Evolutionary conservation across 208 protist species (phyloP), one percentile per base, ranked within the genome.

Genomic region (Leishmania braziliensis): DNA sequence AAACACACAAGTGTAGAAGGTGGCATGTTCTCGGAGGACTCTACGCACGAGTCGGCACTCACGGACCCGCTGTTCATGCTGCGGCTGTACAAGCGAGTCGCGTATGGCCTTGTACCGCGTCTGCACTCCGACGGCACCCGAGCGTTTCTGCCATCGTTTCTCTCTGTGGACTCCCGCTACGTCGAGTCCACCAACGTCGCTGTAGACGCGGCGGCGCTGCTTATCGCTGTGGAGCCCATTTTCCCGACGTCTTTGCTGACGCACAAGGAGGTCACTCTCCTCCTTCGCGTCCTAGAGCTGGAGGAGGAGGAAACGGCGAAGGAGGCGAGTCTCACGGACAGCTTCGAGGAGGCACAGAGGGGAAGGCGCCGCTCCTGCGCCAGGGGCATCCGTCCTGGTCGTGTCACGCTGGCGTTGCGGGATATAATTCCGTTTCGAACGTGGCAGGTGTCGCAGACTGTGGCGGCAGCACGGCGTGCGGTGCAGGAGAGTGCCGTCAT

Each of bases 11-110:
- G 68, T 46, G 33, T 53, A 33, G 46, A n/a, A 8, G 68, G 5
- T 46, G 39, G 68, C 10, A 77, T 77, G 77, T 56, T 82, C 39
- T 71, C 70, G n/a, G 39, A 48, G 9, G 71, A 72, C 50, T 36
- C 70, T 29, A 39, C 5, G 5, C 66, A 43, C 14, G 77, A 78
- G 62, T 48, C 75, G 50, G 50, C 70, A 54, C 75, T 86, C 36
- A 66, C 80, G 5, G 90, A 94, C 66, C 84, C 90, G 18, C 79
- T 90, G 80, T 90, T 89, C 63, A 84, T 94, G 60, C 77, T 94
- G 39, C 62, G 72, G 33, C 84, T 94, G 63, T 86, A 92, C 77
- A 88, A 89, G 80, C 84, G 85, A 5, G 82, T 92, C 10, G 79
- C 82, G 14, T 84, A 86, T 60, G 81, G 81, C 58, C 74, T 94